Evolutionary conservation across 1,284 basidiomycete genomes (phyloP).

Genomic region (Megacollybia platyphylla): DNA sequence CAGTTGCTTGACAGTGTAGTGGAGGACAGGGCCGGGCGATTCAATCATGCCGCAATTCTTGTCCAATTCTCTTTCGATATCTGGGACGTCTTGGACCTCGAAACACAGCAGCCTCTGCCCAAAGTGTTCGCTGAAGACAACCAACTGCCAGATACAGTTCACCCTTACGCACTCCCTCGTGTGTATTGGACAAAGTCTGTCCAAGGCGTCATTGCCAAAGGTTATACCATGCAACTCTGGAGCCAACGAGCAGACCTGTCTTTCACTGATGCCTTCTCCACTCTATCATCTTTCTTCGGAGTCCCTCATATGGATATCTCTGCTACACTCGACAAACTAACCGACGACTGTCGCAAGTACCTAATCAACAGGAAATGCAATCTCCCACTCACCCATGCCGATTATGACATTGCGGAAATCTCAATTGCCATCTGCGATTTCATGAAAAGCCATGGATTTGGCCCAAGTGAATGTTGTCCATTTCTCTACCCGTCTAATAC

Average conservation of each 20-base stretch:
- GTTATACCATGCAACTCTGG: slow-evolving; percentile 31
- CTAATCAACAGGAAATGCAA: slow-evolving; percentile 14
- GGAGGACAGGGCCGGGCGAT: slow-evolving; percentile 17
- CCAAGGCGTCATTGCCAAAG: slow-evolving; percentile 29
- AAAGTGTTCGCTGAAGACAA: slow-evolving; percentile 12
- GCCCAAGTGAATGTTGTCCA: slow-evolving; percentile 20
- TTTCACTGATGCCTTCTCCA: slow-evolving; percentile 36
- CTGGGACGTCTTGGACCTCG: slow-evolving; percentile 36
- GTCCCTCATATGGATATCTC: slow-evolving; percentile 28
- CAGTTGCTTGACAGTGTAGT: slow-evolving; percentile 26
- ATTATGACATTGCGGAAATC: slow-evolving; percentile 16
- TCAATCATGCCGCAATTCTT: slow-evolving; percentile 21
- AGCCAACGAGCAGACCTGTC: slow-evolving; percentile 13
- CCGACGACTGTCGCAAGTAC: slow-evolving; percentile 24
- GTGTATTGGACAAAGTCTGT: slow-evolving; percentile 40
- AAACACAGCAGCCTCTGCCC: slow-evolving; percentile 21
- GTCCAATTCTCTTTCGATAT: slow-evolving; percentile 31
- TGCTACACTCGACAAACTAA: slow-evolving; percentile 24
- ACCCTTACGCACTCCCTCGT: slow-evolving; percentile 28
- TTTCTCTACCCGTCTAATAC: neutral
- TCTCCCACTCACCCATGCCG: slow-evolving; percentile 13
- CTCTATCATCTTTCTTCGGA: slow-evolving; percentile 44
- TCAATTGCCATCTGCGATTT: slow-evolving; percentile 31
- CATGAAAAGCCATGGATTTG: slow-evolving; percentile 31
- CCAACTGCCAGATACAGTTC: slow-evolving; percentile 10